Base-by-base conservation (phyloP, 1,284 basidiomycete genomes). In the Ustilago hordei region DNA sequence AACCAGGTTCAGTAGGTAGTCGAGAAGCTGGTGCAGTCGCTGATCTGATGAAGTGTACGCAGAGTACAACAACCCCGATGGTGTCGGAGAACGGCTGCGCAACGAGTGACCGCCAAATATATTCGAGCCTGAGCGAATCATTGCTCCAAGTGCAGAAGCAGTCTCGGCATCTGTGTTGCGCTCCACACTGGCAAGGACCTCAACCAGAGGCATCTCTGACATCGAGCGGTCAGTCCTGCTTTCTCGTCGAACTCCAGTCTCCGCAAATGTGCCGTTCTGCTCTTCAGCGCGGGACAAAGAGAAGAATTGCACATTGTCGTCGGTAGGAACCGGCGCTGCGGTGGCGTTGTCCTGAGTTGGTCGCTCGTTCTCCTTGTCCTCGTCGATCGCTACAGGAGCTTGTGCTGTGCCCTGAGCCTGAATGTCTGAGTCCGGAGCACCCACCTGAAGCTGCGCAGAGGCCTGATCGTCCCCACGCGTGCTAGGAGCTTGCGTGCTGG, bases 1-100 rank as follows among this genome's bases (percentile, higher is more conserved):
- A n/a, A 68, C 60, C 19, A 57, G n/a, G 4, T 28, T 9, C 19
- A 52, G n/a, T 4, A 66, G 58, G 23, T 60, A 66, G 11, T 45
- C 38, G 38, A 56, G 7, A 1, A 41, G 11, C 19, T 60, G 13
- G 11, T 9, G 8, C 5, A 43, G 1, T 13, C 52, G 64, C 19
- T 56, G 35, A 9, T 28, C 2, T 4, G 43, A 36, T 2, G 53
- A 45, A 13, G 11, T 11, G 23, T 55, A 55, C 1, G 11, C 19
- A 17, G 62, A 58, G 48, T 12, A 28, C 11, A 28, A 50, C 28
- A 28, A 50, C 3, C 28, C n/a, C 28, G 48, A 31, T 4, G 43
- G n/a, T 17, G 43, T 19, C n/a, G n/a, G 17, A 45, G 43, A 45
- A 19, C n/a, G 43, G n/a, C 43, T 19, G 17, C 11, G 36, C 45